A percentile compares a stretch with the other conserved stretches of the same genome.
phyloP scores from a whole-genome alignment of 1,139 yeast genomes.

The Dujonia santamariae region DNA sequence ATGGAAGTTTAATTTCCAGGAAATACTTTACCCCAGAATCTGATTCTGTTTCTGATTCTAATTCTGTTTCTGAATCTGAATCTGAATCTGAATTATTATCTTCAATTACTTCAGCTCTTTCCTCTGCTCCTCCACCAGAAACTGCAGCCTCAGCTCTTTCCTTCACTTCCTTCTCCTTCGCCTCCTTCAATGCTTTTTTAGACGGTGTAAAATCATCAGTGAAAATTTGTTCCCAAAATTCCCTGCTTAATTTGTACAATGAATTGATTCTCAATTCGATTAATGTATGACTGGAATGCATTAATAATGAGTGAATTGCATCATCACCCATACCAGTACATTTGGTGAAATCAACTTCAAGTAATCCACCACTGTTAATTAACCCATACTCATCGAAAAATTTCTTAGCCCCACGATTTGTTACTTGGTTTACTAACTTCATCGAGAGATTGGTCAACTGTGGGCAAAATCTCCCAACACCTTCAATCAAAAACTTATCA shows the following conservation, averaged over 20 bases:
- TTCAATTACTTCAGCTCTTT: constrained; percentile 11
- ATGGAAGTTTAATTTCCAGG: constrained; percentile 35
- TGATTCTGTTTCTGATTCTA: constrained; percentile 10
- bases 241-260: constrained; percentile 51
- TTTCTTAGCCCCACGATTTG: constrained; percentile 60
- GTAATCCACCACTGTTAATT: constrained; percentile 56
- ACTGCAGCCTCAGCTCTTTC: constrained; percentile 1
- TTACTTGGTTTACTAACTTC: constrained; percentile 53
- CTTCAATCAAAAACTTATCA: constrained; percentile 58
- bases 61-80: constrained; percentile 2
- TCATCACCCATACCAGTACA: constrained; percentile 64
- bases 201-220: constrained; percentile 33
- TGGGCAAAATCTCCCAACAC: constrained; percentile 57
- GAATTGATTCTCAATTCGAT: constrained; percentile 74
- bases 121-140: constrained; percentile 9
- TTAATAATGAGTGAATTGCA: constrained; percentile 56
- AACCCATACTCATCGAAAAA: constrained; percentile 49
- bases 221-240: constrained; percentile 43
- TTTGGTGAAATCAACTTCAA: constrained; percentile 59
- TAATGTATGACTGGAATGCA: constrained; percentile 64
- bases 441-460: constrained; percentile 53
- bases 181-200: constrained; percentile 26
- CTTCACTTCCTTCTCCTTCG: constrained; percentile 5
- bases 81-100: constrained; percentile 11
- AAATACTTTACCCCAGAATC: constrained; percentile 13